Evolutionary conservation across 805 yeast species (phyloP), one percentile per base, ranked within the genome.

Genomic region (Barnettozyma californica): DNA sequence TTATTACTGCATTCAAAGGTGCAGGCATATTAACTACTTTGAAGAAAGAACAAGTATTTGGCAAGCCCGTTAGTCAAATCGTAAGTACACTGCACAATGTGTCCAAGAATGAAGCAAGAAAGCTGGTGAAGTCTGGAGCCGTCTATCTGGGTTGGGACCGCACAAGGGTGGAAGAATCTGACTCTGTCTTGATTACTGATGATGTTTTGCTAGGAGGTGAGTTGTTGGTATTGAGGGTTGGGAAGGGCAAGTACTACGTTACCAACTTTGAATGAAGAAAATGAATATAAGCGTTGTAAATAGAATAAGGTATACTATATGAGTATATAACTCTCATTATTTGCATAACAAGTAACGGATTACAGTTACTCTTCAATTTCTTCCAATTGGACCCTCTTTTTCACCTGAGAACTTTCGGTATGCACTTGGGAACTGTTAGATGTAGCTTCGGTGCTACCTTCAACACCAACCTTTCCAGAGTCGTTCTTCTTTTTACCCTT

Each of bases 91-190:
- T 83, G 1, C 68, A 74, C 44, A 68, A 67, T 0, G 77, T 76
- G 36, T 74, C 82, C 0, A 78, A 75, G 47, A 59, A 79, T 1
- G 90, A 83, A 54, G 78, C 84, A 3, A 76, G 74, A 53, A 74
- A 86, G 46, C 71, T 82, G 58, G 70, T 91, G 16, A 73, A 72
- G 42, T 77, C 77, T 31, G 94, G 96, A 2, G 87, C 91, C 3
- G 76, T 92, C 2, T 87, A 86, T 59, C 53, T 78, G 50, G 96
- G 96, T 0, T 68, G 73, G 20, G 74, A 78, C 25, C 69, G 87
- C 49, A 65, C 68, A 9, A 80, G 83, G 54, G 67, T 76, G 14
- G 78, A 77, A 20, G 69, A 71, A 1, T 80, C 78, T 18, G 80
- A 76, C 41, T 66, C 68, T 1, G 67, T 82, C 4, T 68, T 79